Evolutionary conservation across 1,139 yeast genomes (phyloP).

Genomic region (Yamadazyma atmosphaerica): DNA sequence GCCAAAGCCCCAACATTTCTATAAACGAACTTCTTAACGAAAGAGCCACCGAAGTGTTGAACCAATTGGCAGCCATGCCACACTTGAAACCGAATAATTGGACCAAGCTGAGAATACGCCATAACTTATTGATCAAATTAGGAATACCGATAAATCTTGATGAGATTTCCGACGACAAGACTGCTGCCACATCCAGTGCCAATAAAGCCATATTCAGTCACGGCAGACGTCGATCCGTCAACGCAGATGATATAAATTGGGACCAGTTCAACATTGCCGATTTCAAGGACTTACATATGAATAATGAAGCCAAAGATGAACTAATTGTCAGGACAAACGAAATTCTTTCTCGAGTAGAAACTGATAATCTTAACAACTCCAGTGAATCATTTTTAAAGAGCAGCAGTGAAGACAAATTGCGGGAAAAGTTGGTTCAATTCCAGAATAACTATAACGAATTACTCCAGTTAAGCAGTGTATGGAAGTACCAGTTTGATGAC

Average conservation of each 20-base stretch:
- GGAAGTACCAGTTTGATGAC: slow-evolving; percentile 47
- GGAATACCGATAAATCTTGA: slow-evolving; percentile 20
- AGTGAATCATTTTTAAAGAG: slow-evolving; percentile 27
- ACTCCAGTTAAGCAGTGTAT: slow-evolving; percentile 42
- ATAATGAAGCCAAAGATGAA: slow-evolving; percentile 20
- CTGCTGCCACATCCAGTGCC: slow-evolving; percentile 2
- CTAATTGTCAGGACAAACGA: slow-evolving; percentile 25
- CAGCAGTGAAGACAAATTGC: slow-evolving; percentile 9
- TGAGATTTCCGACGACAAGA: slow-evolving; percentile 12
- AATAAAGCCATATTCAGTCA: slow-evolving; percentile 3
- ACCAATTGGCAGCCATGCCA: slow-evolving; percentile 40
- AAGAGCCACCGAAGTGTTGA: slow-evolving; percentile 29
- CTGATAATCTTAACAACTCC: slow-evolving; percentile 37
- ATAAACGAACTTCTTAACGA: slow-evolving; percentile 21
- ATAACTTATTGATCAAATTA: slow-evolving; percentile 47
- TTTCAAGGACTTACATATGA: slow-evolving; percentile 22
- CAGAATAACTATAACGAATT: slow-evolving; percentile 28
- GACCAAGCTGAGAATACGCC: slow-evolving; percentile 58
- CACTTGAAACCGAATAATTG: slow-evolving; percentile 55
- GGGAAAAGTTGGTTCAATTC: slow-evolving; percentile 29
- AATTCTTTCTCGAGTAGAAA: slow-evolving; percentile 32
- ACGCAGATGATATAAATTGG: slow-evolving; percentile 37
- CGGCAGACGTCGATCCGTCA: slow-evolving; percentile 22
- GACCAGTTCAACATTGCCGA: slow-evolving; percentile 28
- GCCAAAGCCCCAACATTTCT: no score